Base-by-base conservation (phyloP, 176 grass and related monocot genomes). In the Alloteropsis semialata region DNA sequence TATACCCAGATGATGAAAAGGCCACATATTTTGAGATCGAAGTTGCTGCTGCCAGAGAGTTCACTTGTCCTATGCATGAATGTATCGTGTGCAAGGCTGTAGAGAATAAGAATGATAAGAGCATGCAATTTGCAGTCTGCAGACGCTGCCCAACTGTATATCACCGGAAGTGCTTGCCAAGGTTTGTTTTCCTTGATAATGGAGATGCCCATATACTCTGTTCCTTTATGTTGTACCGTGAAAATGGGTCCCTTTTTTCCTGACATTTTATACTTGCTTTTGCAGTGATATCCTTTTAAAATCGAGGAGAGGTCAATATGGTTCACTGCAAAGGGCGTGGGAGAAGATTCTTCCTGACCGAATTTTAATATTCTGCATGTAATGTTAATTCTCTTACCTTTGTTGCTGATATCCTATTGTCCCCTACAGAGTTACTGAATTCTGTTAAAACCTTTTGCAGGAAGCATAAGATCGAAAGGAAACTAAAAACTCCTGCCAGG, bases 291-390 rank as follows among this genome's bases (percentile, higher is more conserved):
- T 67, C 21, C 1, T 66, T 19, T 80, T 67, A 45, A 12, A 50
- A 36, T 34, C 44, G 2, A 67, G 36, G 45, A 67, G 17, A 27
- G 62, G 62, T 34, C 77, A 14, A 2, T 27, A 67, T 3, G 77
- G 32, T n/a, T 7, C 76, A 14, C 34, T 78, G 16, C 78, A 65
- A 70, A 95, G 96, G 85, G 91, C 92, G 48, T 98, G 96, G 96
- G 44, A 88, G 1, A 43, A 74, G 14, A 49, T 94, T 74, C 82
- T 93, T 65, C 88, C 74, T 18, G 29, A 71, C 50, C 67, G 87
- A 53, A 82, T 98, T 84, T 74, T 98, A 55, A 98, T 98, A 72
- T 95, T 84, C 74, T 98, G 92, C 85, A 67, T 70, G 94, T 97
- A 76, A 76, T 60, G 94, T 92, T 67, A 55, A 78, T 15, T 82